Conservation (phyloP, 2,329 filamentous ascomycete species). For the Biscogniauxia sp. region DNA sequence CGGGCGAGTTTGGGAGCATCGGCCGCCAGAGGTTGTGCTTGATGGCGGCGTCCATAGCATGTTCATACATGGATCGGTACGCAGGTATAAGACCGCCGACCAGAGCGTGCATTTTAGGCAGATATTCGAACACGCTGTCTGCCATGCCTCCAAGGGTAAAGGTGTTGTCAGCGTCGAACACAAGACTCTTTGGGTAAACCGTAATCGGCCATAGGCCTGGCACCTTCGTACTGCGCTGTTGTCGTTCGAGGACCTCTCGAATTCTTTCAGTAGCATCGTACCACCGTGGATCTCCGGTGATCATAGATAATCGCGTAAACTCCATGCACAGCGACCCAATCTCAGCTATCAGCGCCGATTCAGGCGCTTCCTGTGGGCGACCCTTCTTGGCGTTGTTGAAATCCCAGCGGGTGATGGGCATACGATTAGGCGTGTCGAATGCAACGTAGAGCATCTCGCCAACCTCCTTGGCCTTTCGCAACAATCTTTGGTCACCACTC, state of each 20-base stretch:
- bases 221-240: constrained; percentile 35
- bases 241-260: constrained; percentile 23
- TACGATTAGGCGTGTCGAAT: constrained; percentile 33
- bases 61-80: constrained; percentile 61
- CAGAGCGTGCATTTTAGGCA: constrained; percentile 50
- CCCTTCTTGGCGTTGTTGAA: constrained; percentile 22
- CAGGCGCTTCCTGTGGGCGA: constrained; percentile 19
- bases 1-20: constrained; percentile 54
- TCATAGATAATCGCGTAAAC: constrained; percentile 31
- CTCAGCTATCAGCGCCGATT: constrained; percentile 27
- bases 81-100: constrained; percentile 57
- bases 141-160: constrained; percentile 37
- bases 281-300: constrained; percentile 33
- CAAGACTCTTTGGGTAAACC: constrained; percentile 56
- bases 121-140: constrained; percentile 49
- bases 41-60: constrained; percentile 58
- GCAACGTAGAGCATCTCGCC: constrained; percentile 38
- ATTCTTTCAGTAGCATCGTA: constrained; percentile 32
- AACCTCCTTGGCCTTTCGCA: constrained; percentile 39
- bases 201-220: constrained; percentile 65
- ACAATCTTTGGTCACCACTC: constrained; percentile 33
- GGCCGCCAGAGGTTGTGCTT: constrained; percentile 63
- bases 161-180: constrained; percentile 32
- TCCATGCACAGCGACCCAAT: constrained; percentile 33
- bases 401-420: constrained; percentile 31